Evolutionary conservation across 2,329 filamentous ascomycete species (phyloP).

Genomic region (Penicillium concentricum): DNA sequence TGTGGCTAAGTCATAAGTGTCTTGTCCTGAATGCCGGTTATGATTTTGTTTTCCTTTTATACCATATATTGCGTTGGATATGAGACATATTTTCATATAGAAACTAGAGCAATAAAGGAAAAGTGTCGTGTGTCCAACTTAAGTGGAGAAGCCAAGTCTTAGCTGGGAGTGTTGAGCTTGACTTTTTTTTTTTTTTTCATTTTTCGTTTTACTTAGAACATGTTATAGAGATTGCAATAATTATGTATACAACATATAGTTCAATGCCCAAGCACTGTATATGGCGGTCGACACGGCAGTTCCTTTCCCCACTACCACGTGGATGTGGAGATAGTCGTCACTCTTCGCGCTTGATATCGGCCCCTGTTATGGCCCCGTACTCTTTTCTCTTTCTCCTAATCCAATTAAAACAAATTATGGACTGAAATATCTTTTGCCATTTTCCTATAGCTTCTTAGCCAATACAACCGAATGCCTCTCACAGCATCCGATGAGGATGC

Average conservation of each 20-base stretch:
- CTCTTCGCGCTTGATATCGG: background rate
- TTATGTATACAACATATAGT: no score
- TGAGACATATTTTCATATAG: conserved; percentile 5
- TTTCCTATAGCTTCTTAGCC: conserved; percentile 4
- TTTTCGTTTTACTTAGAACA: no score
- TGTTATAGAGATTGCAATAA: no score
- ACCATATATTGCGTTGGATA: conserved; percentile 18
- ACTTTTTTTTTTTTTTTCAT: no score
- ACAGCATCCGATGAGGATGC: conserved; percentile 21
- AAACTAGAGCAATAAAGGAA: conserved; percentile 12
- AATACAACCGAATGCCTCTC: conserved; percentile 27
- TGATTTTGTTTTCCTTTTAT: conserved; percentile 17
- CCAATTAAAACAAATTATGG: background rate
- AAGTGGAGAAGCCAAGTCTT: background rate
- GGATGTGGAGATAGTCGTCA: conserved; percentile 8
- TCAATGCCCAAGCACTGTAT: no score
- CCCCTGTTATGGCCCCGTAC: background rate
- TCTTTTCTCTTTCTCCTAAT: background rate
- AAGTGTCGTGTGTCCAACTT: background rate
- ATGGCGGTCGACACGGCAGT: no score
- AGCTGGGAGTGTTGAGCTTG: background rate
- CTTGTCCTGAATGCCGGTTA: conserved; percentile 15
- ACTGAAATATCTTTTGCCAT: background rate
- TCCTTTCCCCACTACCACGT: background rate
- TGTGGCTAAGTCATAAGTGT: conserved; percentile 39